Percentiles rank a stretch among this genome's conserved stretches.
These are phyloP conservation scores for Lodderomyces elongisporus DNA, from an alignment of 1,139 yeast species.

Conservation along the genomic window DNA sequence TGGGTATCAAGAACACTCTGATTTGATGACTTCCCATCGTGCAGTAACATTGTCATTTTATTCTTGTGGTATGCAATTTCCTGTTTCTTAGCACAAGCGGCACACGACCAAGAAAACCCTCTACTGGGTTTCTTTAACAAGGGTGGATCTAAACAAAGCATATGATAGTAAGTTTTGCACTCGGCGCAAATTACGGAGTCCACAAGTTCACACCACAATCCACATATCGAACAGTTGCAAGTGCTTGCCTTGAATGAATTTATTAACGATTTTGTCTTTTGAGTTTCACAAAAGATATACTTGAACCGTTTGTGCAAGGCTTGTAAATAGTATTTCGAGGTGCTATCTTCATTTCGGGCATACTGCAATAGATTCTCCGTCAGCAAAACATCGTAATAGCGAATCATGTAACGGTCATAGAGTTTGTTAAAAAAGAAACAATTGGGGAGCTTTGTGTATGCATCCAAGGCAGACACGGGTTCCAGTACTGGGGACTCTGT, in stretches of 20 bases:
- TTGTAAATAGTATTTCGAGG: constrained; percentile 50
- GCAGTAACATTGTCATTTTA: constrained; percentile 37
- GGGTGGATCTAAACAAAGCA: constrained; percentile 87
- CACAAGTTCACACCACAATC: constrained; percentile 69
- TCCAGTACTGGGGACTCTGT: constrained; percentile 17
- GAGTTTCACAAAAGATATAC: constrained; percentile 72
- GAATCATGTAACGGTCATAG: constrained; percentile 81
- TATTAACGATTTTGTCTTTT: constrained; percentile 59
- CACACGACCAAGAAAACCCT: constrained; percentile 95
- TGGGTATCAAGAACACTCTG: constrained; percentile 28
- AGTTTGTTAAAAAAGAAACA: constrained; percentile 81
- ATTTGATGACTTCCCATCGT: constrained; percentile 41
- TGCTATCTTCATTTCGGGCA: constrained; percentile 47
- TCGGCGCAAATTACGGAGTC: constrained; percentile 83
- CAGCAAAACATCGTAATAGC: constrained; percentile 66
- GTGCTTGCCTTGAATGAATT: constrained; percentile 53
- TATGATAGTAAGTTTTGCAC: constrained; percentile 67
- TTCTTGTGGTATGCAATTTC: constrained; percentile 25
- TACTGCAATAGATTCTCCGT: constrained; percentile 47
- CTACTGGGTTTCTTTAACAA: constrained; percentile 72
- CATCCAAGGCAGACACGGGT: constrained; percentile 31
- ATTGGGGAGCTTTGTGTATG: constrained; percentile 55
- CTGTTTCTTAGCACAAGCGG: constrained; percentile 55
- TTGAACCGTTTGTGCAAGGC: constrained; percentile 67
- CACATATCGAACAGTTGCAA: constrained; percentile 64